Base-by-base conservation (phyloP, 2,329 filamentous ascomycete genomes). In the Parastagonospora nodorum region DNA sequence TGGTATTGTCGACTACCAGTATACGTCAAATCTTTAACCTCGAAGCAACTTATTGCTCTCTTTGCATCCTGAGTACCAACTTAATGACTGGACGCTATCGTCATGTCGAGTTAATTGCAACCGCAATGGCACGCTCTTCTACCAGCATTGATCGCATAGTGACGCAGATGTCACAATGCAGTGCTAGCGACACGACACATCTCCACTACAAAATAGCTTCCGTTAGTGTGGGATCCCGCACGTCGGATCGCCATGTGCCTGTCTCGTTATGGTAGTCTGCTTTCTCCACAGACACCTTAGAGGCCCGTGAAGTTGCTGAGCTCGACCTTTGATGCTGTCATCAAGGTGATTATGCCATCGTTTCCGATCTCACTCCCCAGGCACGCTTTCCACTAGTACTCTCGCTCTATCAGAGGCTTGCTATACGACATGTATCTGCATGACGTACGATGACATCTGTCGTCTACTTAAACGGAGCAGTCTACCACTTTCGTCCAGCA, bases 311-410 rank as follows among this genome's bases (percentile, higher is more conserved):
- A 42, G 10, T 29, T 46, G n/a, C n/a, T n/a, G n/a, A n/a, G n/a
- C n/a, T n/a, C n/a, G 32, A 8, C 19, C 35, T 45, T 28, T n/a
- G 39, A 63, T 67, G 61, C 37, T 64, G 61, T 67, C 64, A 66
- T 60, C 38, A 51, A 28, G 40, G 41, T 37, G 33, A 45, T 50
- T 37, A 24, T 30, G 12, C 42, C 43, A 51, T 49, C 37, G 49
- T 47, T 28, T 50, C 28, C 28, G 39, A 47, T 46, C 31, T 45
- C 27, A 14, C 37, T 30, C 7, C 24, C 36, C 32, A 42, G 11
- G 30, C 32, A 10, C 40, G 19, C 8, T 24, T 30, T 45, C 19
- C 30, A 24, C 30, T 30, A n/a, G 15, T 33, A 19, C 12, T 31
- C 19, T 10, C 8, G 27, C n/a, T 38, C 16, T 24, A 30, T 29